A percentile compares a stretch with the other conserved stretches of the same genome.
These are phyloP conservation scores for Epichloe festucae DNA, from an alignment of 2,329 filamentous ascomycete species.

Conservation along the genomic window DNA sequence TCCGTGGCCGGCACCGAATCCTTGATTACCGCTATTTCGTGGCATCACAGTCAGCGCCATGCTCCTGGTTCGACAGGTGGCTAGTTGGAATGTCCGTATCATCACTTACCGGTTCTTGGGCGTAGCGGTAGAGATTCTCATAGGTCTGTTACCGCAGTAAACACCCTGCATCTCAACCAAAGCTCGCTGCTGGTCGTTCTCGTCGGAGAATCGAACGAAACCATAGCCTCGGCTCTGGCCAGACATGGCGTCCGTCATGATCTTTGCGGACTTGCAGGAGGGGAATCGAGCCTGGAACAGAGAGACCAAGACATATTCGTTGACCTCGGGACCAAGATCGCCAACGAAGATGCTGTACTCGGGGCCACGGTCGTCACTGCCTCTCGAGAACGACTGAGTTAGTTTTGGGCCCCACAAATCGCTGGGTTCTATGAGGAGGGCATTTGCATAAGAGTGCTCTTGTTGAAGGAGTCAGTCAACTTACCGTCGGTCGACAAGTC, in stretches of 20 bases:
- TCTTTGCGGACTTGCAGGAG: conserved; percentile 98
- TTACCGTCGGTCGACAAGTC: conserved; percentile 83
- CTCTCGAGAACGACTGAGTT: background rate
- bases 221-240: conserved; percentile 97
- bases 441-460: background rate
- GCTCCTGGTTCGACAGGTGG: background rate
- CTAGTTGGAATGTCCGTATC: background rate
- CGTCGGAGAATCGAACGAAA: conserved; percentile 93
- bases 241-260: conserved; percentile 98
- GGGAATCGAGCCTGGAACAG: conserved; percentile 94
- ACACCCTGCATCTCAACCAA: conserved; percentile 98
- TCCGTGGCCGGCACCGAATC: conserved; percentile 24
- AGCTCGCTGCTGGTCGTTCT: conserved; percentile 90
- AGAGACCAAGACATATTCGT: conserved; percentile 93
- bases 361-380: conserved; percentile 83
- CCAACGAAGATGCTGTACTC: conserved; percentile 98
- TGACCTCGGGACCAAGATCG: conserved; percentile 94
- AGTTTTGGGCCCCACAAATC: background rate
- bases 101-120: conserved; percentile 67
- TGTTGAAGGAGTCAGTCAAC: conserved; percentile 14
- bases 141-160: conserved; percentile 95
- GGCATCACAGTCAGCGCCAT: conserved; percentile 2
- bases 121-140: conserved; percentile 95
- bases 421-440: background rate
- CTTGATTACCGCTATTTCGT: conserved; percentile 22